A percentile compares a stretch with the other conserved stretches of the same genome.
Conservation (phyloP, 176 grass and related monocot genomes). For the Poa annua region DNA sequence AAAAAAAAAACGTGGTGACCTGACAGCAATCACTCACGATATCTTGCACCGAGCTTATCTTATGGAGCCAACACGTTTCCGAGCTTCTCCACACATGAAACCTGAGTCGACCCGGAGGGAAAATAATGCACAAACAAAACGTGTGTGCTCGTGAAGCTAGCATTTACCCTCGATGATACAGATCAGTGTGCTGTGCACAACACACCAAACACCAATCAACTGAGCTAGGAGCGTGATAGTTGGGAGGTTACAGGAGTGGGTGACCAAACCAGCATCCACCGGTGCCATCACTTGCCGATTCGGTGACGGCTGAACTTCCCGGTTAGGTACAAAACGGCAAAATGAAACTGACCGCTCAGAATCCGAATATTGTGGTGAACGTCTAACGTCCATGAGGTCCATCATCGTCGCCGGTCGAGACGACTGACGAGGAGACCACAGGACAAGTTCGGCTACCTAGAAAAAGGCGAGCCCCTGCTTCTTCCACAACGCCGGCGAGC, state of each 20-base stretch:
- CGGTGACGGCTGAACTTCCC: neutral
- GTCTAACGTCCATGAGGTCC: too few relatives aligned
- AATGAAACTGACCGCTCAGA: neutral
- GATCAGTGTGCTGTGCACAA: neutral
- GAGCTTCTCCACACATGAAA: neutral
- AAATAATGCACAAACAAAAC: neutral
- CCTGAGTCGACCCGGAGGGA: too few relatives aligned
- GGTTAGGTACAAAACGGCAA: constrained; percentile 13
- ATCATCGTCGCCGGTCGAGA: neutral
- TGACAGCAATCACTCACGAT: neutral
- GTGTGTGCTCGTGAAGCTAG: neutral
- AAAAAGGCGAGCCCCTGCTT: neutral
- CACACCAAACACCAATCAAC: neutral
- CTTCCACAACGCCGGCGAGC: constrained; percentile 35
- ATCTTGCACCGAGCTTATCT: neutral
- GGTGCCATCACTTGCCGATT: constrained; percentile 6
- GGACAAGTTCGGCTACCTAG: constrained; percentile 16
- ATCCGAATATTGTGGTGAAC: neutral
- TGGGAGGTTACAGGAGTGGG: constrained; percentile 35
- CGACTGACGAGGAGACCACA: neutral
- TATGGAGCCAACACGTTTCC: neutral
- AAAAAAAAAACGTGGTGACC: neutral
- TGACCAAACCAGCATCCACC: neutral
- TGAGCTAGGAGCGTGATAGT: neutral
- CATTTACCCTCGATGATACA: neutral